Evolutionary conservation across 2,329 filamentous ascomycete species (phyloP), one percentile per base, ranked within the genome.

Genomic region (Aspergillus sojae): DNA sequence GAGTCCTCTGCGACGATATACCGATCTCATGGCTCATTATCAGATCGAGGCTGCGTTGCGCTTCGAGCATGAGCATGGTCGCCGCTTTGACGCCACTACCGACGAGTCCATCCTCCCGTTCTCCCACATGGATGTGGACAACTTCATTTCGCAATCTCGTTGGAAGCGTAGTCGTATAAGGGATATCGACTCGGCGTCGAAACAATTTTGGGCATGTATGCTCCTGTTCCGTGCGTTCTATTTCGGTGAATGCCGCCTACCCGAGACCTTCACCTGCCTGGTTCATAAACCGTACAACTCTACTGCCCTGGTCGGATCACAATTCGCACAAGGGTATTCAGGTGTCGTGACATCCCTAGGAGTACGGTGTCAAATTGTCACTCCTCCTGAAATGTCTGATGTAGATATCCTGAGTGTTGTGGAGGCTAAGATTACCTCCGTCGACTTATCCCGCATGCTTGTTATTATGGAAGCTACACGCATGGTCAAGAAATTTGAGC

Each of bases 21-120:
- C 79, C 54, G 88, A 90, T 73, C 81, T 89, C 71, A 79, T 89
- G 53, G 78, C 82, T 12, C 87, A 89, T 71, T 89, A 88, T 81
- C 87, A 90, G 67, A 87, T 89, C 54, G 86, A 89, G 77, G 84
- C 86, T 7, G 86, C 85, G 1, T 68, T 90, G 46, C 84, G 85
- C 12, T 81, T 84, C 65, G 87, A 89, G 74, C 80, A 82, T 12
- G 70, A 75, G 34, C 78, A 79, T 5, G 81, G 81, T 16, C 72
- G 74, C 23, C 78, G 71, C n/a, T 76, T 85, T 28, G 68, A 80
- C 55, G 72, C 71, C 32, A 67, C 69, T 6, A 62, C 69, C 4
- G 72, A 74, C 54, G 61, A 57, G 11, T 66, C 61, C 21, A 70
- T 72, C 61, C 77, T 88, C 5, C 85, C 86, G 3, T 88, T 88